A percentile compares a stretch with the other conserved stretches of the same genome.
These are phyloP conservation scores for Camelina hispida DNA, from an alignment of 345 rosid species.

Conservation along the genomic window DNA sequence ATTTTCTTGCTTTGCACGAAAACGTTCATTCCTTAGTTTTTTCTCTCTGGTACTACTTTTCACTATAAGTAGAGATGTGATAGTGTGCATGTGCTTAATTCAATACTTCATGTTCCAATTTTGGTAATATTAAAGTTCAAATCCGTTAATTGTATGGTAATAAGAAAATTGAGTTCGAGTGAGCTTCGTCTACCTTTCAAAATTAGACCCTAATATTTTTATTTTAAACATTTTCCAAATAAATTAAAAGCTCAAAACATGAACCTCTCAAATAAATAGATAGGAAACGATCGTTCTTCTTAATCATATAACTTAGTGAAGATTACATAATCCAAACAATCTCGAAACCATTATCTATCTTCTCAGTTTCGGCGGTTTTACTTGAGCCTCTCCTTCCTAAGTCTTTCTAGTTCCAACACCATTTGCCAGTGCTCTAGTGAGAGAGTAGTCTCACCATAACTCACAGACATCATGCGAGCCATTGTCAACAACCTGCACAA, in stretches of 20 bases:
- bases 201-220: background rate
- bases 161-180: too few species aligned
- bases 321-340: slow-evolving; percentile 24
- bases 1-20: slow-evolving; percentile 1
- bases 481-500: slow-evolving; percentile 72
- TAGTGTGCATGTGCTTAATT: background rate
- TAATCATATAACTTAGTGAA: slow-evolving; percentile 3
- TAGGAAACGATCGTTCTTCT: slow-evolving; percentile 26
- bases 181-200: too few species aligned
- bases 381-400: slow-evolving; percentile 69
- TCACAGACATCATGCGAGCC: slow-evolving; percentile 81
- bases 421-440: slow-evolving; percentile 85
- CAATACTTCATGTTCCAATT: background rate
- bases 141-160: background rate
- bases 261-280: background rate
- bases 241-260: background rate
- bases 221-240: background rate
- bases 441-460: slow-evolving; percentile 70
- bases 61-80: background rate
- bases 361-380: slow-evolving; percentile 32
- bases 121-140: background rate
- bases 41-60: background rate
- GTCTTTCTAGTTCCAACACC: slow-evolving; percentile 85
- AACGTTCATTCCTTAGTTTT: background rate
- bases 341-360: slow-evolving; percentile 11